Evolutionary conservation across 176 grass and related monocot genomes (phyloP).

Genomic region (Triticum monococcum): DNA sequence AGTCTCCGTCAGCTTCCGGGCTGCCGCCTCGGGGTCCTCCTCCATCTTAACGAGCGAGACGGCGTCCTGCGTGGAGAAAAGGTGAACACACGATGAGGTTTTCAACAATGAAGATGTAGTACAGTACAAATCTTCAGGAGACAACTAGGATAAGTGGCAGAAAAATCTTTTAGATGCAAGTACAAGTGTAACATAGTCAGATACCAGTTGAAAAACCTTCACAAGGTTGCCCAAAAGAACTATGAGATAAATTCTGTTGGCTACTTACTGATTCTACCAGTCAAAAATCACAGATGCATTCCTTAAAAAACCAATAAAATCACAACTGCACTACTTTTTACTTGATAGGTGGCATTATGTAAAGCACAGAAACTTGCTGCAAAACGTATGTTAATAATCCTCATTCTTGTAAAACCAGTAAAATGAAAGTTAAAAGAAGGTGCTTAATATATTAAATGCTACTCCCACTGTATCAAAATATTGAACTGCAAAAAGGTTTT

Average conservation of each 20-base stretch:
- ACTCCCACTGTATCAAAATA: too few species aligned
- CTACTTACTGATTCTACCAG: neutral
- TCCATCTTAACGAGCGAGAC: constrained; percentile 68
- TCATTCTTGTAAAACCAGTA: neutral
- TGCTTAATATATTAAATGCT: neutral
- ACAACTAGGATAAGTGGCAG: neutral
- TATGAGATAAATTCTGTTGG: neutral
- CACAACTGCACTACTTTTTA: neutral
- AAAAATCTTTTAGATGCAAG: neutral
- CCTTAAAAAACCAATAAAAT: neutral
- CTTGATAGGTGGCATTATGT: neutral
- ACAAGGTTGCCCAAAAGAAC: neutral
- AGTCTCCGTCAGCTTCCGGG: constrained; percentile 72
- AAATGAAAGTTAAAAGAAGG: neutral
- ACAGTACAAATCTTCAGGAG: neutral
- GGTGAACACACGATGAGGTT: neutral
- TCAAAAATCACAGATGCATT: neutral
- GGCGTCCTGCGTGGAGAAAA: constrained; percentile 45
- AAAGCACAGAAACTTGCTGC: neutral
- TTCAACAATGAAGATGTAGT: neutral
- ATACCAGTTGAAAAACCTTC: neutral
- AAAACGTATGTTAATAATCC: neutral
- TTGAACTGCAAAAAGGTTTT: too few species aligned
- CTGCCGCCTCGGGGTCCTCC: constrained; percentile 80
- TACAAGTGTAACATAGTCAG: neutral